phyloP scores from a whole-genome alignment of 306 rosid genomes.

The Acacia melanoxylon region DNA sequence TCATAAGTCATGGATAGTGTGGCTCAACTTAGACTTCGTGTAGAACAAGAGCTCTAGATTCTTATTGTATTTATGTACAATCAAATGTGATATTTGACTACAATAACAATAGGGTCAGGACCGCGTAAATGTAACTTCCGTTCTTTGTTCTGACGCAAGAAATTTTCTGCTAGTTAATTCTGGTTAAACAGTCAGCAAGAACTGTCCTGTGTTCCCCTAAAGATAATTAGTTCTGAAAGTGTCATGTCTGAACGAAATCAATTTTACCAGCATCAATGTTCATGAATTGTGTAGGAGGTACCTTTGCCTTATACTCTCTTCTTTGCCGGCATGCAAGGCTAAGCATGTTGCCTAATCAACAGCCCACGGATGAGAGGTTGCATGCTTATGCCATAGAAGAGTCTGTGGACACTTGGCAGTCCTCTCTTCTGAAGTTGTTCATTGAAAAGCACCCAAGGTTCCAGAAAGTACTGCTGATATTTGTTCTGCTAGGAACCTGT shows the following conservation, averaged over 20 bases:
- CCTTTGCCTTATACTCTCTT: slow-evolving; percentile 76
- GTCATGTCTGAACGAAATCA: slow-evolving; percentile 8
- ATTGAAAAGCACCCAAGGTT: slow-evolving; percentile 53
- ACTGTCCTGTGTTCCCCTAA: slow-evolving; percentile 2
- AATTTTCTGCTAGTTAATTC: slow-evolving; percentile 11
- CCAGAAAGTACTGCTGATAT: slow-evolving; percentile 50
- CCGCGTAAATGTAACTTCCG: background rate
- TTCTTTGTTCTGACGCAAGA: background rate
- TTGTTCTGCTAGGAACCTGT: slow-evolving; percentile 71
- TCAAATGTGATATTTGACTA: background rate
- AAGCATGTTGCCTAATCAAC: slow-evolving; percentile 67
- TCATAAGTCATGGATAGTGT: background rate
- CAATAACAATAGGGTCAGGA: background rate
- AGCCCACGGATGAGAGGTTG: slow-evolving; percentile 53
- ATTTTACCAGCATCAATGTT: slow-evolving; percentile 29
- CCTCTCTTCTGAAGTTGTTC: slow-evolving; percentile 48
- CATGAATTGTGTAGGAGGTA: slow-evolving; percentile 62
- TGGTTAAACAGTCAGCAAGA: background rate
- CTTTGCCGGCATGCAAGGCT: slow-evolving; percentile 68
- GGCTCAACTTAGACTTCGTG: too few species aligned
- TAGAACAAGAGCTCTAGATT: background rate
- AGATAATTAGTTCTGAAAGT: background rate
- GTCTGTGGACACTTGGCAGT: slow-evolving; percentile 49
- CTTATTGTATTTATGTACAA: background rate
- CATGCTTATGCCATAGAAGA: slow-evolving; percentile 44